phyloP scores from a whole-genome alignment of 2,329 filamentous ascomycete genomes.

The Ceratocystiopsis sp. region DNA sequence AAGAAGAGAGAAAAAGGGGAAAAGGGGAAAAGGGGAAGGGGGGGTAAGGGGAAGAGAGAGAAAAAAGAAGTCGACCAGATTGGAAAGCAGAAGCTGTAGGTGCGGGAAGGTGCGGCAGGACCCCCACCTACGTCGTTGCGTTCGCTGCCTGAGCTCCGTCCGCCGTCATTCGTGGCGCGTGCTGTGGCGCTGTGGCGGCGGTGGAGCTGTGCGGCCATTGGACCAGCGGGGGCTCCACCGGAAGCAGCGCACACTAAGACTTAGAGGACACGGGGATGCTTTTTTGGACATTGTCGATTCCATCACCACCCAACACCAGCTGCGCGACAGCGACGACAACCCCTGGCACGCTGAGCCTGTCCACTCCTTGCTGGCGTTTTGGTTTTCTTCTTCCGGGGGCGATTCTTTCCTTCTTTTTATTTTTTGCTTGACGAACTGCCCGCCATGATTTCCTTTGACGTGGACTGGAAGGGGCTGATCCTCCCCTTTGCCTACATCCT shows the following conservation, averaged over 20 bases:
- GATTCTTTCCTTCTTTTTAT: background rate
- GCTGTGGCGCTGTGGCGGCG: background rate
- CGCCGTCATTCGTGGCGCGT: no score
- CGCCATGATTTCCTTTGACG: conserved; percentile 26
- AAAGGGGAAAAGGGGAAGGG: background rate
- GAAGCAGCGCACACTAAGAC: no score
- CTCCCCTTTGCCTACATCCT: conserved; percentile 81
- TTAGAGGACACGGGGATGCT: no score
- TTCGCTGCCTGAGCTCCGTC: background rate
- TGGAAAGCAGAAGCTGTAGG: background rate
- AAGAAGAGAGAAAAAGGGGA: background rate
- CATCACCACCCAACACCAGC: no score
- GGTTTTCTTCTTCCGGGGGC: no score
- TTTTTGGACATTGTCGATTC: no score
- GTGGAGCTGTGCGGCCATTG: background rate
- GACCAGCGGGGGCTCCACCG: no score
- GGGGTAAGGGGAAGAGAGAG: background rate
- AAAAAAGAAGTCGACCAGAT: background rate
- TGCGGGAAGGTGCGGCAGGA: background rate
- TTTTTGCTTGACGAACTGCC: background rate
- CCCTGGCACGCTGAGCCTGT: no score
- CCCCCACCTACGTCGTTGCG: no score
- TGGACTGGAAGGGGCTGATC: conserved; percentile 70
- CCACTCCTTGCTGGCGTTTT: no score
- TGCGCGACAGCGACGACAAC: no score